These are phyloP conservation scores for Mycena metata DNA, from an alignment of 768 basidiomycete genomes.

Conservation along the genomic window DNA sequence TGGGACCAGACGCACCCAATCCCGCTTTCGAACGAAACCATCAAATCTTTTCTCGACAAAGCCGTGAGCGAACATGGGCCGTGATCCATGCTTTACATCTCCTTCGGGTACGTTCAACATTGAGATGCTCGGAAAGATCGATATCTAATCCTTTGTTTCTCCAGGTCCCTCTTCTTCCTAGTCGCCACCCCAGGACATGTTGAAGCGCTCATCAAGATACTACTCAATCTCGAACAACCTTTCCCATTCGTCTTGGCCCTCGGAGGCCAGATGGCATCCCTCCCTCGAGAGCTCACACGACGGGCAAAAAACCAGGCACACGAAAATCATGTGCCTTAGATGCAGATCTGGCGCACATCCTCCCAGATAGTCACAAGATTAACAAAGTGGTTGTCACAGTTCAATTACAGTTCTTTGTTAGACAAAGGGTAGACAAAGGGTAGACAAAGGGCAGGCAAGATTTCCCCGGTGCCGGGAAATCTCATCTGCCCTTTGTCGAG, in stretches of 20 bases:
- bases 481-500: no score
- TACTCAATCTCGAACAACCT: slow-evolving; percentile 12
- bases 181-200: slow-evolving; percentile 23
- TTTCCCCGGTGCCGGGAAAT: no score
- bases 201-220: slow-evolving; percentile 27
- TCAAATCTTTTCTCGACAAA: slow-evolving; percentile 10
- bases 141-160: no score
- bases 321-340: no score
- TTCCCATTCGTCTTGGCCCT: slow-evolving; percentile 32
- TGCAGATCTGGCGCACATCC: no score
- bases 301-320: no score
- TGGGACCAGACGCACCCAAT: not conserved
- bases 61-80: not conserved
- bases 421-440: no score
- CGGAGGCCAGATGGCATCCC: slow-evolving; percentile 17
- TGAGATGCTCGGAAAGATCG: no score
- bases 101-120: slow-evolving; percentile 20
- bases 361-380: no score
- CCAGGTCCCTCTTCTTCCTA: slow-evolving; percentile 32
- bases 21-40: not conserved
- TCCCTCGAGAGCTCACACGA: slow-evolving; percentile 10
- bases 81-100: slow-evolving; percentile 29
- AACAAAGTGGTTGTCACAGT: no score
- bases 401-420: no score
- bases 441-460: no score